Evolutionary conservation across 23 red algal species (phyloP).

Genomic region (Gracilaria domingensis): DNA sequence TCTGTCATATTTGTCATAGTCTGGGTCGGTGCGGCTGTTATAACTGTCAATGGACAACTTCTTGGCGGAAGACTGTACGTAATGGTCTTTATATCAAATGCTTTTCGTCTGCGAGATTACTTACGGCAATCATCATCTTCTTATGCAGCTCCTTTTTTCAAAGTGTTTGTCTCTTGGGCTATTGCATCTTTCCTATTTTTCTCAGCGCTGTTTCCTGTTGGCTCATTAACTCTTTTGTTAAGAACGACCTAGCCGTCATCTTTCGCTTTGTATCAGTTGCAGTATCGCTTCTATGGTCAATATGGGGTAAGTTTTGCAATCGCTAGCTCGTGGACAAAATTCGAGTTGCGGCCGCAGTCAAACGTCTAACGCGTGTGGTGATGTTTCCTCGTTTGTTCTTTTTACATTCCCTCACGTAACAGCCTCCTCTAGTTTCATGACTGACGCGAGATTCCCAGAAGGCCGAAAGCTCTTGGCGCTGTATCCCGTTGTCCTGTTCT

Average conservation of each 20-base stretch:
- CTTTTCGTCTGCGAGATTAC: not conserved
- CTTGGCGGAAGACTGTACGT: conserved; percentile 86
- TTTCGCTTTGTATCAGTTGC: conserved; percentile 81
- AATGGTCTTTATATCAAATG: not conserved
- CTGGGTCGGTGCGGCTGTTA: conserved; percentile 90
- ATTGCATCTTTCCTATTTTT: conserved; percentile 91
- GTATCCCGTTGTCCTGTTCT: conserved; percentile 95
- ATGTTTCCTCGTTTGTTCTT: not conserved
- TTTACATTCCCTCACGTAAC: not conserved
- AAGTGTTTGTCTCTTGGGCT: conserved; percentile 96
- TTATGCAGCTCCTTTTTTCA: conserved; percentile 85
- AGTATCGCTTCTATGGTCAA: conserved; percentile 86
- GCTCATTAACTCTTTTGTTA: conserved; percentile 78
- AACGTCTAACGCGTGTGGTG: not conserved
- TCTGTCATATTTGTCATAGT: conserved; percentile 95
- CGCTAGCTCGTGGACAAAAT: not conserved
- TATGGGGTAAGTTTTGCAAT: conserved; percentile 74
- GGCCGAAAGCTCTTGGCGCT: conserved; percentile 91
- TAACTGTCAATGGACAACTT: conserved; percentile 96
- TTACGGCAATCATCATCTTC: not conserved
- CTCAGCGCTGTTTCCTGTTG: conserved; percentile 82
- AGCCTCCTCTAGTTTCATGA: conserved; percentile 90
- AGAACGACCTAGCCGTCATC: conserved; percentile 66
- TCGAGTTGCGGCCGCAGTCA: not conserved
- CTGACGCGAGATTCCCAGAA: conserved; percentile 87